These are phyloP conservation scores for Paecilomyces niveus DNA, from an alignment of 2,329 filamentous ascomycete genomes.

Conservation along the genomic window DNA sequence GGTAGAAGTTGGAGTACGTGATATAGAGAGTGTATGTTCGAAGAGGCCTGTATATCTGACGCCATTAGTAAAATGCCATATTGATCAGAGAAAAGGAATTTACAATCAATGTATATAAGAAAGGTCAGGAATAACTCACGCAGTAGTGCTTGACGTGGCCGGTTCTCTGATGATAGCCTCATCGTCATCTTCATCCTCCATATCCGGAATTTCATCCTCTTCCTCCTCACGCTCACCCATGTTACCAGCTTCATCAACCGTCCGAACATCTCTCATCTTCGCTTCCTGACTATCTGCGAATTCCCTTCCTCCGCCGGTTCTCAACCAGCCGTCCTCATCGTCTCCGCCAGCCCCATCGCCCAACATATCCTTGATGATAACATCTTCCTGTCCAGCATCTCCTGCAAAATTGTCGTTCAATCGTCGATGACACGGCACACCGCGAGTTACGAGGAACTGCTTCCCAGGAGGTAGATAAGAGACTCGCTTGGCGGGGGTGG, in stretches of 20 bases:
- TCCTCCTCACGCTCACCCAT: conserved; percentile 64
- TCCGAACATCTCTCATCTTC: conserved; percentile 72
- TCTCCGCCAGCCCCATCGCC: conserved; percentile 43
- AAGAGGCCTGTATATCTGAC: conserved; percentile 51
- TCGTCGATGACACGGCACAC: conserved; percentile 85
- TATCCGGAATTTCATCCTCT: conserved; percentile 84
- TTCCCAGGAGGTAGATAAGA: conserved; percentile 78
- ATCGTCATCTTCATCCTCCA: conserved; percentile 93
- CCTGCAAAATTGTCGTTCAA: conserved; percentile 91
- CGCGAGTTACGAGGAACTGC: conserved; percentile 91
- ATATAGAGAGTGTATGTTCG: conserved; percentile 99
- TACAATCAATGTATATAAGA: background rate
- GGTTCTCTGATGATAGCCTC: conserved; percentile 88
- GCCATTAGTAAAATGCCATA: background rate
- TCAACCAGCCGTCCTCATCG: conserved; percentile 83
- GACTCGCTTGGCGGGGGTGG: conserved; percentile 70
- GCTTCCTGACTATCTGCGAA: conserved; percentile 63
- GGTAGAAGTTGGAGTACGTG: conserved; percentile 94
- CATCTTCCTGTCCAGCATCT: conserved; percentile 77
- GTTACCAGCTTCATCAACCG: conserved; percentile 83
- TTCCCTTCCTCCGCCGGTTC: conserved; percentile 66
- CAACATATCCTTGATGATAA: conserved; percentile 74
- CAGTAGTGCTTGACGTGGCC: conserved; percentile 41
- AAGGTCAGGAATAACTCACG: conserved; percentile 39
- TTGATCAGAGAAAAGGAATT: background rate